phyloP scores from a whole-genome alignment of 2,329 filamentous ascomycete species.

The Fusarium acutatum region DNA sequence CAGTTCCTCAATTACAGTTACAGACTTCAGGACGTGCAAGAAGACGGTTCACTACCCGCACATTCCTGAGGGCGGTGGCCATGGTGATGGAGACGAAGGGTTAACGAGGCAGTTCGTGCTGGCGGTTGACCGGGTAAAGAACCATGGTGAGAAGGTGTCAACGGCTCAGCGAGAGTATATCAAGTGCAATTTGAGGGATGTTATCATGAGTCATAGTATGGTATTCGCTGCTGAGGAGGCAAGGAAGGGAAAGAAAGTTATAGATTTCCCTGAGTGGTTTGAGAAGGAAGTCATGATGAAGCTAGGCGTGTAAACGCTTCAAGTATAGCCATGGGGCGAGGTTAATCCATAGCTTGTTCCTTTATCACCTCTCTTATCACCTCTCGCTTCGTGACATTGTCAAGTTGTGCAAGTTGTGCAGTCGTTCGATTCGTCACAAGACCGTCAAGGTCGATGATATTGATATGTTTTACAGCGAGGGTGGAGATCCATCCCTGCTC shows the following conservation, averaged over 20 bases:
- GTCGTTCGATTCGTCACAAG: no score
- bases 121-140: background rate
- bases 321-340: rapidly evolving
- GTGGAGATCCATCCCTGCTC: no score
- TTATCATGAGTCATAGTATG: background rate
- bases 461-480: no score
- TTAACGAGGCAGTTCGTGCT: background rate
- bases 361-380: no score
- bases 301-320: rapidly evolving
- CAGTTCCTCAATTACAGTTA: background rate
- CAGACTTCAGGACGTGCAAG: background rate
- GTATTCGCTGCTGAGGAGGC: background rate
- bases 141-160: background rate
- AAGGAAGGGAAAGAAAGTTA: background rate
- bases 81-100: background rate
- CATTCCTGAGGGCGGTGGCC: background rate
- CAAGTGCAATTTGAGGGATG: background rate
- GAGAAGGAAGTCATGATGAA: background rate
- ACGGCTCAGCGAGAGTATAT: background rate
- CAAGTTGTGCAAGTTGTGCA: no score
- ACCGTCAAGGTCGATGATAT: no score
- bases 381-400: no score
- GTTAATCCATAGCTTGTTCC: rapidly evolving
- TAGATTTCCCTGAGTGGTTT: background rate
- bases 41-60: background rate